Evolutionary conservation across 2,329 filamentous ascomycete species (phyloP), one percentile per base, ranked within the genome.

Genomic region (Aspergillus unguis): DNA sequence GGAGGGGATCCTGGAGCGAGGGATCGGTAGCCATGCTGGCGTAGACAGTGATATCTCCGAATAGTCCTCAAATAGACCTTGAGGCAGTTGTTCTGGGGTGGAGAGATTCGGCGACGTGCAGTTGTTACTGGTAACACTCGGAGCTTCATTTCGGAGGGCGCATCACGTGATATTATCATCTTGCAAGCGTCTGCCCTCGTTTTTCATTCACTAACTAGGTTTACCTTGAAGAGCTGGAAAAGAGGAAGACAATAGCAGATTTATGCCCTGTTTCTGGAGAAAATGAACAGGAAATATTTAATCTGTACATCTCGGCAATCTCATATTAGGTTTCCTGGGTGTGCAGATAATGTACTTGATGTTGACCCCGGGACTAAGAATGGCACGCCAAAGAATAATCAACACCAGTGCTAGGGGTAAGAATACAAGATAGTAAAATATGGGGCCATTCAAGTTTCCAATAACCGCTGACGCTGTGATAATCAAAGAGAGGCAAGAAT

Each of bases 1-100:
- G 80, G 60, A 97, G 85, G 46, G 92, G 85, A 68, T 97, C 91
- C 59, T 83, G 80, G 57, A 69, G 68, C 48, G 66, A 61, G 27
- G 71, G 66, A 61, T 85, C 83, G 62, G 75, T 72, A 60, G 84
- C 79, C 84, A 87, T 65, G 52, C 41, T 32, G 27, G 11, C 29
- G 17, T 37, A 17, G 26, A 47, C 23, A 50, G 43, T 28, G 47
- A 32, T 35, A 43, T 35, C 45, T 47, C 53, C 40, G 32, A 44
- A 10, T 32, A 8, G n/a, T 35, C 32, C 44, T 38, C 28, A 11
- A 33, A 25, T 11, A 41, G 38, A 32, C 27, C 27, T 25, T 38
- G 48, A 25, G 31, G 17, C 27, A 32, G 25, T 26, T 10, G 40
- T 41, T 44, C 26, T 26, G 10, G 31, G 27, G 32, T 41, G 23